Evolutionary conservation across 257 asterid species (phyloP).

Genomic region (Mentha longifolia): DNA sequence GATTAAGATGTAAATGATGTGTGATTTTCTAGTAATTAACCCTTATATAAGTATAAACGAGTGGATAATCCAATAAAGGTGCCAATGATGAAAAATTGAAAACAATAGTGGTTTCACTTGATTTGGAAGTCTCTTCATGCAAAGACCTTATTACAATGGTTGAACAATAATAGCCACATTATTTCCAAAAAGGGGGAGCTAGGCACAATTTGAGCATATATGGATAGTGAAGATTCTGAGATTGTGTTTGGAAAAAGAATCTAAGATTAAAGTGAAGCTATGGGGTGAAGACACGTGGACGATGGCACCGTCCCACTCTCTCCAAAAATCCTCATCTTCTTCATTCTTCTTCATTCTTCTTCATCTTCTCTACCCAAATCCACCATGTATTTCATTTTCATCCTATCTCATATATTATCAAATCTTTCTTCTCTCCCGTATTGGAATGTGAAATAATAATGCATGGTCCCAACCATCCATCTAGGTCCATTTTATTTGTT

Average conservation of each 20-base stretch:
- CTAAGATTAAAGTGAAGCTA: neutral
- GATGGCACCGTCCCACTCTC: neutral
- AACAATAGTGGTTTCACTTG: neutral
- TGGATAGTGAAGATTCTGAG: slow-evolving; percentile 2
- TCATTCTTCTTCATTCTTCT: neutral
- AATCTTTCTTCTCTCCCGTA: neutral
- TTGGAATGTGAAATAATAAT: neutral
- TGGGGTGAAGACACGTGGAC: slow-evolving; percentile 32
- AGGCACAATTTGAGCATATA: slow-evolving; percentile 2
- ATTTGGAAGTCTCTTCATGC: neutral
- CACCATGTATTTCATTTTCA: neutral
- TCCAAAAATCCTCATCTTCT: neutral
- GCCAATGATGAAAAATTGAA: no score
- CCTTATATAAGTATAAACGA: no score
- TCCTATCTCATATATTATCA: neutral
- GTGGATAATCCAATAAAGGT: no score
- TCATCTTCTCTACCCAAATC: neutral
- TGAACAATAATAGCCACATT: neutral
- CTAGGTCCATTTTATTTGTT: neutral
- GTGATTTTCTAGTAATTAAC: no score
- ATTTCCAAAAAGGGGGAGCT: neutral
- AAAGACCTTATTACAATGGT: neutral
- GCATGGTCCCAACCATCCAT: neutral
- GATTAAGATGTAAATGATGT: no score
- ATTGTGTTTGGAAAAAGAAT: neutral